Evolutionary conservation across 148 eudicot species (phyloP), one percentile per base, ranked within the genome.

Genomic region (Nyssa sinensis): DNA sequence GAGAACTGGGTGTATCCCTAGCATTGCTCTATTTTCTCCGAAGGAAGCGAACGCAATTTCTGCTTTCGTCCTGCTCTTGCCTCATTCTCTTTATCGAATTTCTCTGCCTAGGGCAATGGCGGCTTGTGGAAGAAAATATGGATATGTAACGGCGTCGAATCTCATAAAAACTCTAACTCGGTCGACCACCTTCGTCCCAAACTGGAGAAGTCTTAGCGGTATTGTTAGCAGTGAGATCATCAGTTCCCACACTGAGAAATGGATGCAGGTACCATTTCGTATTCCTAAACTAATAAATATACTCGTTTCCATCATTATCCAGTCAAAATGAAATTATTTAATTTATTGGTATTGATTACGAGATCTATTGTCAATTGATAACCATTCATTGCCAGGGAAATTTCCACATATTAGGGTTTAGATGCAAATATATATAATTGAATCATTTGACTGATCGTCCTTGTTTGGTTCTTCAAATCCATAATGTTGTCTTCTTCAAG

Each of bases 211-310:
- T 63, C 49, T 90, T 70, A 67, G 80, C 70, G 84, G 85, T 76
- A 64, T 81, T 72, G 87, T 86, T 57, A 80, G 76, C 79, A 75
- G 77, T 73, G 93, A 87, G 71, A 71, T 90, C 75, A 16, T 74
- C 83, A 90, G 86, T 75, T 76, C 88, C 77, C 98, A 93, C 82
- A 93, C 96, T 39, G 89, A 79, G 27, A 93, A 93, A 82, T 93
- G 93, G 96, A 93, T 93, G 98, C 93, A 89, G 93, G 96, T 93
- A 67, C 27, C 44, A 39, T n/a, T n/a, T n/a, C n/a, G n/a, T n/a
- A n/a, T n/a, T n/a, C n/a, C n/a, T n/a, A n/a, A n/a, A n/a, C n/a
- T n/a, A n/a, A n/a, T n/a, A n/a, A n/a, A n/a, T n/a, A n/a, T n/a
- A n/a, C n/a, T n/a, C n/a, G n/a, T 39, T 39, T 4, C 7, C 44